Evolutionary conservation across 1,284 basidiomycete genomes (phyloP), one percentile per base, ranked within the genome.

Genomic region (Trametes hirsuta): DNA sequence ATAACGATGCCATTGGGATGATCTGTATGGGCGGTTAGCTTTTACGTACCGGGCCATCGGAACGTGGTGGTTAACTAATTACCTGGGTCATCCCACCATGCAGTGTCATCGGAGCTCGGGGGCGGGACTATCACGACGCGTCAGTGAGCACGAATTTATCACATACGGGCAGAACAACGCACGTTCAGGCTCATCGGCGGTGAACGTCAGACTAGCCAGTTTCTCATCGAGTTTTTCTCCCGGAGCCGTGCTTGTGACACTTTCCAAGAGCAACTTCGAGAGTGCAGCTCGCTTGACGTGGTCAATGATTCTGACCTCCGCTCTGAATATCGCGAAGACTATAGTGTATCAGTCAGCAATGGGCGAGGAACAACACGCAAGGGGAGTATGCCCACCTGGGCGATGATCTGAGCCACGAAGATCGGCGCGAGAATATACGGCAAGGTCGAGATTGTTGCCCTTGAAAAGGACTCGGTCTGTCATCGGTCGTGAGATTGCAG

Each of bases 351-450:
- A 12, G 25, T 36, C 15, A 42, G 40, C 22, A 14, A 11, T 2
- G 15, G 51, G 3, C 25, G 18, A 48, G 21, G 14, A 10, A 5
- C 6, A 10, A 6, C 14, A n/a, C 30, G 14, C 10, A 18, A 15
- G 1, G 25, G 6, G 11, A 11, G 36, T 66, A n/a, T 6, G 24
- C 77, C 56, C 65, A 88, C 93, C 91, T 69, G 97, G 97, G 67
- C 92, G 87, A 73, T 99, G 97, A 76, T 99, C 97, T 10, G 95
- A 98, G 2, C 91, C 87, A 69, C 81, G 84, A 62, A 99, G 77
- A 66, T 97, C 93, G 18, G 94, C 91, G 58, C 94, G 78, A 10
- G 84, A 86, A 71, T 91, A 90, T 21, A 84, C 79, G 0, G 82
- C 72, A 39, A 88, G 74, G 71, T 93, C 85, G 50, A 95, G 81